Evolutionary conservation across 495 filamentous ascomycete species (phyloP).

Genomic region (Aspergillus campestris): DNA sequence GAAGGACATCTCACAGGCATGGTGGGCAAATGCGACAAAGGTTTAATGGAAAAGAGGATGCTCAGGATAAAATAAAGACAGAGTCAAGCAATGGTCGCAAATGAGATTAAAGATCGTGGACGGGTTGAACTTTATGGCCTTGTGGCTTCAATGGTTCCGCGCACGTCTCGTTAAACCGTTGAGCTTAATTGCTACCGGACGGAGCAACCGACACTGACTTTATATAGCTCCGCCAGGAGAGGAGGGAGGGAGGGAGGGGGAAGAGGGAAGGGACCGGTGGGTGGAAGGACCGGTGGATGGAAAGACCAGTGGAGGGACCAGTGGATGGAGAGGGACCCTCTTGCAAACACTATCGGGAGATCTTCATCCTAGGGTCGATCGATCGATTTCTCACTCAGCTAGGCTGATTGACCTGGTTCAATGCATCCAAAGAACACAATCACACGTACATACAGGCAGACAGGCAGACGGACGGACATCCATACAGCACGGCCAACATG

Average conservation of each 20-base stretch:
- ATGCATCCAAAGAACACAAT: slow-evolving; percentile 12
- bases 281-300: no score
- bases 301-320: neutral
- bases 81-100: neutral
- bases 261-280: no score
- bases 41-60: neutral
- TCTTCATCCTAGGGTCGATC: slow-evolving; percentile 18
- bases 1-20: slow-evolving; percentile 5
- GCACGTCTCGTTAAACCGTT: no score
- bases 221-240: neutral
- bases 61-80: neutral
- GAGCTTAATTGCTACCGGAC: no score
- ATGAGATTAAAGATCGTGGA: neutral
- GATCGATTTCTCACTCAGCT: slow-evolving; percentile 13
- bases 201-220: no score
- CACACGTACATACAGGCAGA: neutral
- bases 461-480: no score
- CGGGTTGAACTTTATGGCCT: neutral
- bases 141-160: neutral
- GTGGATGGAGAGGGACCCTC: neutral
- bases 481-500: slow-evolving; percentile 9
- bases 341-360: slow-evolving; percentile 14
- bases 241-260: no score
- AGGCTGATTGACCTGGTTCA: slow-evolving; percentile 2
- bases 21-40: neutral